phyloP scores from a whole-genome alignment of 495 filamentous ascomycete species.

The Aspergillus coremiiformis region DNA sequence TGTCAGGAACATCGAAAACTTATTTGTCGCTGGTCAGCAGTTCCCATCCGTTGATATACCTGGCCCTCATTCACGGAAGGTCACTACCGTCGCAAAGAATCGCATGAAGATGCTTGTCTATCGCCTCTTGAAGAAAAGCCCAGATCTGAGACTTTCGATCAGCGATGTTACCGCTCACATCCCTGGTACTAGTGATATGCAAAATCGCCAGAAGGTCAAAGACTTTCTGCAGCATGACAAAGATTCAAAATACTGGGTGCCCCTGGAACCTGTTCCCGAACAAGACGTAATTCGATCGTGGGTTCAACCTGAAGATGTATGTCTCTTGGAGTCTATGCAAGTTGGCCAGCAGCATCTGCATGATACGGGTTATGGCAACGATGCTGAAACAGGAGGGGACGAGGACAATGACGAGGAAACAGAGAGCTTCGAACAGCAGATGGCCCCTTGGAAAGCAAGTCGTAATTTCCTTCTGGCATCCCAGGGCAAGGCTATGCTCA shows the following conservation, averaged over 20 bases:
- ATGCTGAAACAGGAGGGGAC: slow-evolving; percentile 64
- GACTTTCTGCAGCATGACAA: slow-evolving; percentile 89
- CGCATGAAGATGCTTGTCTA: slow-evolving; percentile 92
- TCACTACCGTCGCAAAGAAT: slow-evolving; percentile 90
- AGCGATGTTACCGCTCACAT: slow-evolving; percentile 82
- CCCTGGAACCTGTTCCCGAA: slow-evolving; percentile 69
- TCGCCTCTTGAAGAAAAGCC: slow-evolving; percentile 69
- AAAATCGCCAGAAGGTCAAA: slow-evolving; percentile 92
- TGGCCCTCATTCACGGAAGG: slow-evolving; percentile 83
- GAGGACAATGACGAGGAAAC: slow-evolving; percentile 58
- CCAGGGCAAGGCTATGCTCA: slow-evolving; percentile 92
- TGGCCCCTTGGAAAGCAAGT: slow-evolving; percentile 90
- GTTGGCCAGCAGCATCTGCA: slow-evolving; percentile 77
- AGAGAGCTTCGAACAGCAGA: slow-evolving; percentile 73
- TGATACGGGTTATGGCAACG: slow-evolving; percentile 70
- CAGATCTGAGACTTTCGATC: slow-evolving; percentile 60
- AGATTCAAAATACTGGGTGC: slow-evolving; percentile 75
- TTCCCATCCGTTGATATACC: slow-evolving; percentile 89
- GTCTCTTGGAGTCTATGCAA: slow-evolving; percentile 92
- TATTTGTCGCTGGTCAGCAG: slow-evolving; percentile 84
- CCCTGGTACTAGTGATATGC: slow-evolving; percentile 81
- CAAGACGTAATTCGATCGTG: slow-evolving; percentile 69
- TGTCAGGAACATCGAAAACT: slow-evolving; percentile 77
- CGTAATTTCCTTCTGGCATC: slow-evolving; percentile 94
- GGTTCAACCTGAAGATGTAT: slow-evolving; percentile 93